phyloP scores from a whole-genome alignment of 1,284 basidiomycete genomes.

The Ustilago loliicola region DNA sequence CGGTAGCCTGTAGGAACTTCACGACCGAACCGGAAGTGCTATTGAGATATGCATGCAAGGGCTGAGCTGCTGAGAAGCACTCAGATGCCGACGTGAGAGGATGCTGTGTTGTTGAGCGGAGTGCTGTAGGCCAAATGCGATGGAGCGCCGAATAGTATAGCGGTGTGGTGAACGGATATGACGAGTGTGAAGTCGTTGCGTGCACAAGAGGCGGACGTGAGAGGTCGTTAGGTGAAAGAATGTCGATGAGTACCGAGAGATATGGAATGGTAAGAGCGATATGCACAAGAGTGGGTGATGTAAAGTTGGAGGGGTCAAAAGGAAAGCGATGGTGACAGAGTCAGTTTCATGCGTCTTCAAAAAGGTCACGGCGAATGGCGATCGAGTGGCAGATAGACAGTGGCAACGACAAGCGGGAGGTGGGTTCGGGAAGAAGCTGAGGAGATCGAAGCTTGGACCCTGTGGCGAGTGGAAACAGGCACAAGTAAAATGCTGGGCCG shows the following conservation, averaged over 20 bases:
- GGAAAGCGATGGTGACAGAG: neutral
- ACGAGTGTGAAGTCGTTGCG: neutral
- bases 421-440: neutral
- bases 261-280: neutral
- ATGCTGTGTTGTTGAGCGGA: neutral
- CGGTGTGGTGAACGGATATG: too few species aligned
- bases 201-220: neutral
- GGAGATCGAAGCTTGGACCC: neutral
- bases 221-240: neutral
- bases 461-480: constrained; percentile 10
- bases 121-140: neutral
- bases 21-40: constrained; percentile 1
- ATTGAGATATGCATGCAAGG: constrained; percentile 20
- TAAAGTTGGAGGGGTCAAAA: neutral
- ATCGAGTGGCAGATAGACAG: neutral
- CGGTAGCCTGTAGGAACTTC: constrained; percentile 19
- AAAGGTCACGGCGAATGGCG: too few species aligned
- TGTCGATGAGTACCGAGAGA: neutral
- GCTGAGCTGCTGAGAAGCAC: constrained; percentile 18
- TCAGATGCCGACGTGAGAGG: constrained; percentile 5
- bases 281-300: neutral
- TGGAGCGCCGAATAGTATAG: neutral
- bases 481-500: constrained; percentile 3
- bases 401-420: neutral
- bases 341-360: constrained; percentile 21